Percentiles rank a stretch among this genome's conserved stretches.
These are phyloP conservation scores for Eucalyptus cloeziana DNA, from an alignment of 345 rosid species.

Conservation along the genomic window DNA sequence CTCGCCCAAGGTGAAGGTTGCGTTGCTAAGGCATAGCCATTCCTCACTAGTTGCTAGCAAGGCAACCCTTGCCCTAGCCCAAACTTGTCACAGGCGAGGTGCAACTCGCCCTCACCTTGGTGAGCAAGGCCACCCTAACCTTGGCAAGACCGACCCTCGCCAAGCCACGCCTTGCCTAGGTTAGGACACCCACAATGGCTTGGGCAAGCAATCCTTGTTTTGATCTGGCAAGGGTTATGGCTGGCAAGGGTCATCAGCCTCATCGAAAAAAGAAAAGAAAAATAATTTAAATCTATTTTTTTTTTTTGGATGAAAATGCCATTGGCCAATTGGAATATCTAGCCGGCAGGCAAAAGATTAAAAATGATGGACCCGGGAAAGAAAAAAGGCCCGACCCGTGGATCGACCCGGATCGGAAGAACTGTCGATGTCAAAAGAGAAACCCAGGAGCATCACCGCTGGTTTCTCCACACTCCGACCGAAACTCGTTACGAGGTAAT, in stretches of 20 bases:
- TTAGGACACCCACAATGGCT: too few relatives aligned
- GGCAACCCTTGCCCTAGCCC: too few relatives aligned
- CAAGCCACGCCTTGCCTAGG: rapidly evolving
- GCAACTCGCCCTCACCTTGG: rapidly evolving
- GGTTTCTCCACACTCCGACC: background rate
- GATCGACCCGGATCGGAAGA: background rate
- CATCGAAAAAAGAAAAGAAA: rapidly evolving
- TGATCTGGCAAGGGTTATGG: rapidly evolving
- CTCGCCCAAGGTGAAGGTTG: too few relatives aligned
- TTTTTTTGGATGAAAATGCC: too few relatives aligned
- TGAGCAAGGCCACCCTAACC: too few relatives aligned
- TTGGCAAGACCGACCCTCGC: rapidly evolving
- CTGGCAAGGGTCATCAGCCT: rapidly evolving
- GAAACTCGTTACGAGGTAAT: background rate
- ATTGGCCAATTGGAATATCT: too few relatives aligned
- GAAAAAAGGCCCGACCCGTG: background rate
- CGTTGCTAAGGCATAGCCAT: too few relatives aligned
- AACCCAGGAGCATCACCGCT: background rate
- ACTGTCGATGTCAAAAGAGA: background rate
- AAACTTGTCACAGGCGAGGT: rapidly evolving
- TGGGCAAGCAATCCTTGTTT: rapidly evolving
- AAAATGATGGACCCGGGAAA: background rate
- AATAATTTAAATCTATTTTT: too few relatives aligned
- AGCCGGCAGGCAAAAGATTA: background rate
- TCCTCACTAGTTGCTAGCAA: rapidly evolving